Evolutionary conservation across 1,284 basidiomycete genomes (phyloP), one percentile per base, ranked within the genome.

Genomic region (Athelia psychrophila): DNA sequence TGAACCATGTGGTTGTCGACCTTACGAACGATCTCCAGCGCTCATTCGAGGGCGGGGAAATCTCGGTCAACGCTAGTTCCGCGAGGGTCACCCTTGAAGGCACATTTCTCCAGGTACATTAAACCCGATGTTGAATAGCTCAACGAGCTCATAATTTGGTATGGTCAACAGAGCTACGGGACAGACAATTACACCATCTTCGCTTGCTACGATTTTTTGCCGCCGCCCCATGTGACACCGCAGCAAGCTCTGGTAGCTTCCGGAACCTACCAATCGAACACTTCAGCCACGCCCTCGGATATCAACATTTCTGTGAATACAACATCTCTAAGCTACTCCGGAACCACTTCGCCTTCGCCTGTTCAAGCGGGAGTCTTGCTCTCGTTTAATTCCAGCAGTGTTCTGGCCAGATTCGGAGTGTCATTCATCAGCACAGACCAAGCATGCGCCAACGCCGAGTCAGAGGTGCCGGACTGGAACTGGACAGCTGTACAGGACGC

Each of bases 11-110:
- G 2, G 58, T 68, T 2, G 58, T 66, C 3, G 78, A 79, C 56
- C 65, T 80, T 2, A 72, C 77, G 2, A 73, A 79, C 55, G 77
- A 80, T 58, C 54, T 79, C 20, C 69, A 72, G 51, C 68, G 76
- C 3, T 78, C 76, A 0, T 79, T 79, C 52, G 65, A 71, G n/a
- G 77, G 77, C 13, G 77, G 76, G n/a, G 64, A 56, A 24, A 57
- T 79, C 9, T 58, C 60, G 3, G 58, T 78, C 15, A 55, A 60
- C 35, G 47, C 61, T 5, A 52, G 65, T 1, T 57, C 56, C 1
- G 71, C 70, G 4, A 64, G 72, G 15, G 70, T 78, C 3, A 60
- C 67, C 52, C 57, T 78, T 2, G 59, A 64, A 2, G 76, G 75
- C 6, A 78, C 72, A 2, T 78, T 70, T 52, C 63, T 77, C 12